Conservation (phyloP, 1,284 basidiomycete genomes). For the Apiotrichum sp. region DNA sequence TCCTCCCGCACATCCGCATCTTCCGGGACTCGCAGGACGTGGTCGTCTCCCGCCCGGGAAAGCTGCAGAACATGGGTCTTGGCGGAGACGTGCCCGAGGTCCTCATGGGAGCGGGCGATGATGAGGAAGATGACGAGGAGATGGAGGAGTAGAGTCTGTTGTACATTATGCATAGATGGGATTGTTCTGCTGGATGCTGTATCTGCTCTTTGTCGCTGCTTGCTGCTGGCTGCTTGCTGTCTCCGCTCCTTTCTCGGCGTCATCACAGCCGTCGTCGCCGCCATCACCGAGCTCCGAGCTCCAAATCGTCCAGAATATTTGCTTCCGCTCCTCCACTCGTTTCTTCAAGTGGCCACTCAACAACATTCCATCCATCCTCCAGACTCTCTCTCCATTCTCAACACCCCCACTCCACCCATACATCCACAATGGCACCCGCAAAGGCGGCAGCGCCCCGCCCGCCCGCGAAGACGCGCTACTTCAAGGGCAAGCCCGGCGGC, state of each 20-base stretch:
- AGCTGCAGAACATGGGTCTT: slow-evolving; percentile 34
- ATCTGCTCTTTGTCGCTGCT: not conserved
- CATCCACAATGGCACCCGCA: not conserved
- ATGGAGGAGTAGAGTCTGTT: slow-evolving; percentile 12
- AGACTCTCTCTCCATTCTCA: not conserved
- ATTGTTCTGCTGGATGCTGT: not conserved
- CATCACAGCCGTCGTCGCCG: too few species aligned
- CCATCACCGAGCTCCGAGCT: too few species aligned
- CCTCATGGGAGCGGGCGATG: slow-evolving; percentile 16
- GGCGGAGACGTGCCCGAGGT: not conserved
- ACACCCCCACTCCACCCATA: too few species aligned
- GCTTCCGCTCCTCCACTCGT: not conserved
- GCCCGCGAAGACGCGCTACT: slow-evolving; percentile 35
- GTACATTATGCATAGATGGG: slow-evolving; percentile 7
- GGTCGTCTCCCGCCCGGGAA: slow-evolving; percentile 24
- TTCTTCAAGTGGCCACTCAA: not conserved
- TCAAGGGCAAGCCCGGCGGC: slow-evolving; percentile 41
- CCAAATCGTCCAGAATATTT: not conserved
- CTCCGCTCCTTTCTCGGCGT: not conserved
- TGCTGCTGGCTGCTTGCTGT: not conserved
- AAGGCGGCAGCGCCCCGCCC: not conserved
- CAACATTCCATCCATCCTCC: too few species aligned
- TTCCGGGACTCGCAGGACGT: slow-evolving; percentile 22
- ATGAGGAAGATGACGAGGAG: slow-evolving; percentile 9
- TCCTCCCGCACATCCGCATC: slow-evolving; percentile 45